Evolutionary conservation across 169 alveolate species (phyloP).

Genomic region (Besnoitia besnoiti): DNA sequence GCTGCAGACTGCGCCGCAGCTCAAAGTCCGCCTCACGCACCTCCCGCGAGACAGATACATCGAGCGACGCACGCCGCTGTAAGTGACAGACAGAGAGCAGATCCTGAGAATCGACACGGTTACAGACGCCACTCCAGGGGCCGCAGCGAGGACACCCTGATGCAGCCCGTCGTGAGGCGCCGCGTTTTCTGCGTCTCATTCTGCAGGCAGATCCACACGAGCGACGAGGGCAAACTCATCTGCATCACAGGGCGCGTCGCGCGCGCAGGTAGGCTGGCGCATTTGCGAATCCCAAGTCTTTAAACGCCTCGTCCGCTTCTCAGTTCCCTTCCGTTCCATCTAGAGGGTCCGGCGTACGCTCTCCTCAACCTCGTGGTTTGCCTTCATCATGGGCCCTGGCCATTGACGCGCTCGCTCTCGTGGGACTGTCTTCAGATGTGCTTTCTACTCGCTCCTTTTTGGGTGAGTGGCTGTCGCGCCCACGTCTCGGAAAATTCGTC

Average conservation of each 20-base stretch:
- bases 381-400: too few relatives aligned
- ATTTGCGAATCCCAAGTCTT: background rate
- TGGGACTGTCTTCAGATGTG: too few relatives aligned
- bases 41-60: background rate
- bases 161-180: background rate
- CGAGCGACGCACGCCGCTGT: background rate
- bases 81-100: too few relatives aligned
- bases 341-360: too few relatives aligned
- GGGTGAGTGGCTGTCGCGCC: too few relatives aligned
- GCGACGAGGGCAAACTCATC: constrained; percentile 15
- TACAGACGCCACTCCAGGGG: too few relatives aligned
- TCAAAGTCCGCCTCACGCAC: background rate
- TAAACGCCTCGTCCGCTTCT: background rate
- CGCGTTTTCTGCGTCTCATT: background rate
- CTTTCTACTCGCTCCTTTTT: too few relatives aligned
- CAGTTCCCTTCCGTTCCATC: too few relatives aligned
- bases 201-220: background rate
- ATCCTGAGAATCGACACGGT: too few relatives aligned
- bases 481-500: too few relatives aligned
- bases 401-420: too few relatives aligned
- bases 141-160: background rate
- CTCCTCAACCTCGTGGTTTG: too few relatives aligned
- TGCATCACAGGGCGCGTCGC: constrained; percentile 18
- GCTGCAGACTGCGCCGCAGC: background rate
- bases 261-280: background rate